Evolutionary conservation across 768 basidiomycete species (phyloP).

Genomic region (Lactifluus rugatus): DNA sequence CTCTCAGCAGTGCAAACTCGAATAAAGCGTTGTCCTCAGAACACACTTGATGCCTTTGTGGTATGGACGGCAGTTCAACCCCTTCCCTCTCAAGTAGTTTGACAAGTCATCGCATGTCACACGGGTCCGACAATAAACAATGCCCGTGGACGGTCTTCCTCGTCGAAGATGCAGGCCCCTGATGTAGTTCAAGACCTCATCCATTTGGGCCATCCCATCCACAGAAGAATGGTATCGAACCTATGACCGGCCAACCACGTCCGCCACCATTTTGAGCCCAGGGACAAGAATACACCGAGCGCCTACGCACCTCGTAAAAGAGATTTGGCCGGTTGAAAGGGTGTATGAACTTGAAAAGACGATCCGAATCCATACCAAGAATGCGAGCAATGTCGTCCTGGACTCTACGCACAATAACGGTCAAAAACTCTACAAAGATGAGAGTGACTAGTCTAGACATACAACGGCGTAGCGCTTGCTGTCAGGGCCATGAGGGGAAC

Average conservation of each 20-base stretch:
- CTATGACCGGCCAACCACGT: conserved; percentile 27
- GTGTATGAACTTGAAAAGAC: conserved; percentile 55
- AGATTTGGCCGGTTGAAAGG: conserved; percentile 76
- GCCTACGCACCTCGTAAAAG: conserved; percentile 58
- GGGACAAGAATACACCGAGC: background rate
- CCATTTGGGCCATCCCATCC: conserved; percentile 45
- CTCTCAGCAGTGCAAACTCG: background rate
- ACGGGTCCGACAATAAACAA: conserved; percentile 68
- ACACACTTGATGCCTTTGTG: conserved; percentile 57
- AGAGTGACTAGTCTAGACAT: conserved; percentile 20
- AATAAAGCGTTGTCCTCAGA: conserved; percentile 11
- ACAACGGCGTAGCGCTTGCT: conserved; percentile 70
- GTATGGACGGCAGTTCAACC: conserved; percentile 60
- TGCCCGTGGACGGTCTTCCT: conserved; percentile 53
- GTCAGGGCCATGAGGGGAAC: conserved; percentile 86
- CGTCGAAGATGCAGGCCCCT: conserved; percentile 49
- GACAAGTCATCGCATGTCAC: conserved; percentile 61
- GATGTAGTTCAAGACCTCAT: conserved; percentile 59
- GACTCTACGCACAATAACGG: conserved; percentile 40
- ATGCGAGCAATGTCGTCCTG: conserved; percentile 62
- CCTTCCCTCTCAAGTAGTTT: conserved; percentile 51
- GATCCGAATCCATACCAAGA: conserved; percentile 47
- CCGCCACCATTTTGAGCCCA: background rate
- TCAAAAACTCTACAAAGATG: background rate
- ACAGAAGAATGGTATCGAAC: conserved; percentile 53